Evolutionary conservation across 2,329 filamentous ascomycete species (phyloP), one percentile per base, ranked within the genome.

Genomic region (Phaeosphaeria sp.): DNA sequence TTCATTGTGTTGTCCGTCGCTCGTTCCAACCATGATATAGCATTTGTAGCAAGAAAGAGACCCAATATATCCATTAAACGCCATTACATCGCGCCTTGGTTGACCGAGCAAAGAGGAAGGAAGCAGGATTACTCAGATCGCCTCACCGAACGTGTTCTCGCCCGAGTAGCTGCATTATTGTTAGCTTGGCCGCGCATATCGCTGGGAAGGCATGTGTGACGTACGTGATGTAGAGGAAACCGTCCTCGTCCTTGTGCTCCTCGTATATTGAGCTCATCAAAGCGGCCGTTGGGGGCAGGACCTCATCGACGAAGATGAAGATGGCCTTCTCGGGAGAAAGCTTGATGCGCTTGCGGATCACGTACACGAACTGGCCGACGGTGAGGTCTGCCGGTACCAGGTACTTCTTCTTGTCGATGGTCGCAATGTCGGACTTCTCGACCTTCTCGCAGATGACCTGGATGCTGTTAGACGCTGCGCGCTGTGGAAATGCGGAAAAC

Each of bases 371-470:
- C 89, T 99, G 95, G 73, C 95, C 95, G 64, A 99, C 95, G 63
- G 95, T 99, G 77, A 99, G 88, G 78, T 99, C 95, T 71, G 95
- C 93, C 15, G 95, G 95, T 25, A 99, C 95, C 49, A 99, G 87
- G 77, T 99, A 99, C 85, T 99, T 99, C 89, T 99, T 99, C 90
- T 99, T 99, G 84, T 99, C 95, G 86, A 99, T 99, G 69, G 95
- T 98, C 60, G 95, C 95, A 73, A 99, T 99, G 78, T 99, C 95
- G 62, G 91, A 96, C 84, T 97, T 98, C 83, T 99, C 95, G 71
- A 98, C 94, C 85, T 98, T 98, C 82, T 98, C 95, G 85, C 95
- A 99, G 79, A 99, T 99, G 65, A 99, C 94, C 93, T 97, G 72
- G 69, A 58, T 58, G 7, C 49, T 58, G 66, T 74, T 68, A 75